phyloP scores from a whole-genome alignment of 331 rosid genomes.

The Quercus lobata region DNA sequence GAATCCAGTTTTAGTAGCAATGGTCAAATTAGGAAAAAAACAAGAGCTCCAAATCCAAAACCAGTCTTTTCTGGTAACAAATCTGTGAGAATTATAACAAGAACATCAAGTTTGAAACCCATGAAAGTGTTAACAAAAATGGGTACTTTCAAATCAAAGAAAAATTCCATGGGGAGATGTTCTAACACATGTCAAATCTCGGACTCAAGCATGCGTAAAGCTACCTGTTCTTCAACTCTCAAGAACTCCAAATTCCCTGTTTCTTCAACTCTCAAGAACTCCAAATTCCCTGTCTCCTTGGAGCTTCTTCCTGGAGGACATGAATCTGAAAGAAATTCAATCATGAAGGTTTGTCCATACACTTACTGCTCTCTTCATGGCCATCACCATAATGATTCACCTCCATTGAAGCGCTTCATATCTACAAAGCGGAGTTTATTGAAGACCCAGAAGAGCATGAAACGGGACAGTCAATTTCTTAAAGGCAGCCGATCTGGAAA shows the following conservation, averaged over 20 bases:
- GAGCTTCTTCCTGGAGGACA: constrained; percentile 35
- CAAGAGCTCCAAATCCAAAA: constrained; percentile 18
- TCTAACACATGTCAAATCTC: constrained; percentile 16
- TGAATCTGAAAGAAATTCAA: constrained; percentile 35
- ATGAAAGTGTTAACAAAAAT: constrained; percentile 42
- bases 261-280: constrained; percentile 70
- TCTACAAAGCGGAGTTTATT: constrained; percentile 57
- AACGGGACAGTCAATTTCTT: constrained; percentile 22
- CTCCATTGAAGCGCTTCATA: constrained; percentile 63
- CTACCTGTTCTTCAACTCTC: constrained; percentile 77
- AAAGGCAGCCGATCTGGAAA: constrained; percentile 34
- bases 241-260: constrained; percentile 64
- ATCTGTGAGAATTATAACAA: constrained; percentile 35
- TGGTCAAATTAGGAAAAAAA: constrained; percentile 12
- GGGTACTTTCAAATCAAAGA: constrained; percentile 42
- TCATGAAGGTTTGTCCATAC: constrained; percentile 55
- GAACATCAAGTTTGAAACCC: constrained; percentile 57
- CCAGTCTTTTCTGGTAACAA: constrained; percentile 30
- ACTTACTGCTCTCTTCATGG: constrained; percentile 89
- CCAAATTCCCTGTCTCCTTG: constrained; percentile 44
- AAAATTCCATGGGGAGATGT: constrained; percentile 18
- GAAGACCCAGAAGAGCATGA: constrained; percentile 43
- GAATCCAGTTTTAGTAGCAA: constrained; percentile 28
- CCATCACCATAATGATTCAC: constrained; percentile 41
- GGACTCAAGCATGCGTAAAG: constrained; percentile 44